Evolutionary conservation across 148 eudicot species (phyloP), one percentile per base, ranked within the genome.

Genomic region (Rhododendron ovatum): DNA sequence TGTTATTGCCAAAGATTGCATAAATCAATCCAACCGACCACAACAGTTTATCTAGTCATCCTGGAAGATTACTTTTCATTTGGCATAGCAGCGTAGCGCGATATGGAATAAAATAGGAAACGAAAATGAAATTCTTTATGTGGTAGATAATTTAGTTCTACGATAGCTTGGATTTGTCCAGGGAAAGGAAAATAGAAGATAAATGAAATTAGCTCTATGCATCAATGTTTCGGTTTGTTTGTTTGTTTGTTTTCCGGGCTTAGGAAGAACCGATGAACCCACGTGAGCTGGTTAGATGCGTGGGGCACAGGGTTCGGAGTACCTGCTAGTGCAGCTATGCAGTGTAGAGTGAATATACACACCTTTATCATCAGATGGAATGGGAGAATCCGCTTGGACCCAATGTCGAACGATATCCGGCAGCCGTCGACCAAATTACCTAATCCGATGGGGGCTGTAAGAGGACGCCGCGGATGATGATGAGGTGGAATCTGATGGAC

Each of bases 331-430:
- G 18, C 59, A 53, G 18, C 1, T 15, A 53, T 53, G 59, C 59
- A 53, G 20, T 53, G 59, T 20, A 41, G 43, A 41, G 43, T 5
- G 43, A 41, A 47, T 47, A 12, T 35, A 85, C 87, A 83, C 50
- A 65, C 71, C 71, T 65, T n/a, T n/a, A 65, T 53, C 45, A 50
- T 53, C 59, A 50, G 50, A 35, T 1, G 39, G 61, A 51, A 43
- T 18, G 13, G 55, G 63, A 81, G 80, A 18, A 48, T 83, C 41
- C 18, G 78, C 82, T 59, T 75, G 47, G 41, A 87, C 69, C 88
- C 88, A 87, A 73, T 9, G 88, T 63, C 88, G 88, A 33, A 79
- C 51, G 43, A 82, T 39, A 14, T 82, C 85, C 76, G 82, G 71
- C 73, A 47, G n/a, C n/a, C 55, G 76, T 33, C 5, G 18, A 17